Evolutionary conservation across 345 rosid species (phyloP).

Genomic region (sweet orange (Citrus sinensis)): DVS_A1.0 CM039169.1:1373501-1374000

Average conservation of each 20-base stretch:
- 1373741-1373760: background rate
- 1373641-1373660: background rate
- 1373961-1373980: background rate
- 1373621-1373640: background rate
- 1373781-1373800: constrained; percentile 2
- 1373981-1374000: constrained; percentile 31
- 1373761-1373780: constrained; percentile 8
- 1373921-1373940: background rate
- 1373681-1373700: too few species aligned
- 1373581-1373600: constrained; percentile 3
- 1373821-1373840: constrained; percentile 2
- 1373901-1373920: background rate
- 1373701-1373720: background rate
- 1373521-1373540: background rate
- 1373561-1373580: constrained; percentile 1
- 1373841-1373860: constrained; percentile 51
- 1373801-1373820: background rate
- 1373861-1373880: background rate
- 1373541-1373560: constrained; percentile 15
- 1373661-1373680: background rate
- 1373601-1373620: constrained; percentile 10
- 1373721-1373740: background rate
- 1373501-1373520: background rate
- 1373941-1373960: background rate
- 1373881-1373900: too few species aligned